Conservation (phyloP, 768 basidiomycete species). For the Termitomyces sp. region DNA sequence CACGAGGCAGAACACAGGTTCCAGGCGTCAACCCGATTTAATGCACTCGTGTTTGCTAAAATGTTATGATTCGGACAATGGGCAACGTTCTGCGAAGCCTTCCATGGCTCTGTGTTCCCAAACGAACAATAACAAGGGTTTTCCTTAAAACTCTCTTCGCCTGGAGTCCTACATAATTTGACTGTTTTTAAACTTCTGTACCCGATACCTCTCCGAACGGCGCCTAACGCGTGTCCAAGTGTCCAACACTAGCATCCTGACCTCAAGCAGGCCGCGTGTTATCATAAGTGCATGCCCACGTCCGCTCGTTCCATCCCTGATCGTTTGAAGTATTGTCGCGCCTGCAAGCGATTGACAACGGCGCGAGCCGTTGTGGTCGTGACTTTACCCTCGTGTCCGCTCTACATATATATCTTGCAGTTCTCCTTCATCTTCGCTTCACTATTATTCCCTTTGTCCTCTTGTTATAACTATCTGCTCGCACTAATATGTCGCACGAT, state of each 20-base stretch:
- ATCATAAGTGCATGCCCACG: slow-evolving; percentile 38
- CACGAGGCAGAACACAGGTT: slow-evolving; percentile 33
- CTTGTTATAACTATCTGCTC: slow-evolving; percentile 54
- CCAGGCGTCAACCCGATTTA: slow-evolving; percentile 30
- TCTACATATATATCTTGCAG: slow-evolving; percentile 45
- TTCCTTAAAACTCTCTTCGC: slow-evolving; percentile 25
- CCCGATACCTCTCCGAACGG: slow-evolving; percentile 11
- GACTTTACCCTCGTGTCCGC: slow-evolving; percentile 23
- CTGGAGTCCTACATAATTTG: slow-evolving; percentile 15
- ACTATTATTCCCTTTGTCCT: slow-evolving; percentile 50
- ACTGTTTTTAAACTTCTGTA: slow-evolving; percentile 17
- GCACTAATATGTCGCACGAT: slow-evolving; percentile 71
- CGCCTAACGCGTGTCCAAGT: slow-evolving; percentile 26
- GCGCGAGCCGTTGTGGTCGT: not conserved
- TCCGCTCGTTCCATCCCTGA: slow-evolving; percentile 37
- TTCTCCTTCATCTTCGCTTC: slow-evolving; percentile 40
- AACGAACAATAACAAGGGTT: slow-evolving; percentile 36
- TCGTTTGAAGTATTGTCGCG: slow-evolving; percentile 34
- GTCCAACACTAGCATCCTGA: slow-evolving; percentile 21
- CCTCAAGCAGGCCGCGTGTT: slow-evolving; percentile 45
- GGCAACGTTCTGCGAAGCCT: slow-evolving; percentile 25
- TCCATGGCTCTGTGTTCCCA: slow-evolving; percentile 20
- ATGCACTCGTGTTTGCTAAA: slow-evolving; percentile 27
- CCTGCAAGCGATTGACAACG: slow-evolving; percentile 18
- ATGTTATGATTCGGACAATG: slow-evolving; percentile 21